A percentile compares a stretch with the other conserved stretches of the same genome.
phyloP scores from a whole-genome alignment of 768 basidiomycete genomes.

The Boletus pseudopeckii region DNA sequence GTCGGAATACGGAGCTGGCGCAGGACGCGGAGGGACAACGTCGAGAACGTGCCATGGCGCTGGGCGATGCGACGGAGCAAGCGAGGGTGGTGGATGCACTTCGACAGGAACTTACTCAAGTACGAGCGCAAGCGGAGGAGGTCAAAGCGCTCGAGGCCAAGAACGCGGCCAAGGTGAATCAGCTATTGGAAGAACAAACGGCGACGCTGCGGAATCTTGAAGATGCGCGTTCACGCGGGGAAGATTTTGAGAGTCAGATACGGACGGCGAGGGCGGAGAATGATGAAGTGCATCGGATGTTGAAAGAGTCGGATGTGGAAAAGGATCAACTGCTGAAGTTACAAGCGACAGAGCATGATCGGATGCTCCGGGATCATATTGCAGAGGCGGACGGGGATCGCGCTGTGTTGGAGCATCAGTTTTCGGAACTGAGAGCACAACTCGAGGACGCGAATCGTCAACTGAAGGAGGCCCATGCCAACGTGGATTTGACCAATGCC shows the following conservation, averaged over 20 bases:
- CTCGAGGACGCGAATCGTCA: slow-evolving; percentile 60
- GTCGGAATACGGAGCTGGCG: slow-evolving; percentile 55
- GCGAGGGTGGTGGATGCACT: slow-evolving; percentile 54
- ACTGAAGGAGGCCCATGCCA: slow-evolving; percentile 58
- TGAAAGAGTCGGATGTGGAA: slow-evolving; percentile 67
- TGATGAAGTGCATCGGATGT: slow-evolving; percentile 57
- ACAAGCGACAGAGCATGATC: slow-evolving; percentile 68
- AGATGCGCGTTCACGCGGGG: slow-evolving; percentile 69
- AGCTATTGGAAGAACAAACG: slow-evolving; percentile 75
- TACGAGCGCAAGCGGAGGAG: slow-evolving; percentile 60
- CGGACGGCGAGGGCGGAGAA: slow-evolving; percentile 67
- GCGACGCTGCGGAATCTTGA: slow-evolving; percentile 66
- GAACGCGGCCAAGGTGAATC: slow-evolving; percentile 59
- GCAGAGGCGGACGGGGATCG: slow-evolving; percentile 93
- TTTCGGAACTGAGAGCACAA: slow-evolving; percentile 64
- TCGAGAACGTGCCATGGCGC: slow-evolving; percentile 50
- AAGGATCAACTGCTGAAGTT: slow-evolving; percentile 72
- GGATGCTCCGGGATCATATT: slow-evolving; percentile 77
- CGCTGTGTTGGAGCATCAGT: slow-evolving; percentile 87
- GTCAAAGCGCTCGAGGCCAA: slow-evolving; percentile 63
- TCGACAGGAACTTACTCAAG: slow-evolving; percentile 61
- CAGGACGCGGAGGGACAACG: slow-evolving; percentile 55
- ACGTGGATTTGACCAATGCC: slow-evolving; percentile 60
- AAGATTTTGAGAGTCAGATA: slow-evolving; percentile 74
- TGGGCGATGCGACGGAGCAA: slow-evolving; percentile 69